Conservation (phyloP, 345 rosid species). For the Arabis hirsuta region DNA sequence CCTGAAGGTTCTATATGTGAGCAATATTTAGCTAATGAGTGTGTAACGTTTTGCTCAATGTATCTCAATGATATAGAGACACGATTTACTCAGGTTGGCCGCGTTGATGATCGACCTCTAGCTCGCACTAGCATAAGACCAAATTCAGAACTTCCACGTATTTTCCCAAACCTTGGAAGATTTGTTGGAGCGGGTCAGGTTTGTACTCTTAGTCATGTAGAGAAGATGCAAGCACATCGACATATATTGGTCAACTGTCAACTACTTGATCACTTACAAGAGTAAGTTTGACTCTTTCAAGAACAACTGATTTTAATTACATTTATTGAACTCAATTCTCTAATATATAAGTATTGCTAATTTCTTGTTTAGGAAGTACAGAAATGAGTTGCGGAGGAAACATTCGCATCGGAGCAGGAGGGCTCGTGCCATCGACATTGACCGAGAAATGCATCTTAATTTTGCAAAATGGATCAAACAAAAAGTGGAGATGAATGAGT, state of each 20-base stretch:
- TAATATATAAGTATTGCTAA: not conserved
- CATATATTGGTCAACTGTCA: not conserved
- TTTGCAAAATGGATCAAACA: slow-evolving; percentile 16
- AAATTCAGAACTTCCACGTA: not conserved
- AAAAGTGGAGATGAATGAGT: not conserved
- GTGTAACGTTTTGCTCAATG: slow-evolving; percentile 4
- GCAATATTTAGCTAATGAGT: not conserved
- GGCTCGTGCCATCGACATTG: not conserved
- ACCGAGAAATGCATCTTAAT: slow-evolving; percentile 13
- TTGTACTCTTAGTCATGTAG: not conserved
- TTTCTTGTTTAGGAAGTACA: not conserved
- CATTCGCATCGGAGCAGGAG: not conserved
- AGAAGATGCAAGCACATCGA: not conserved
- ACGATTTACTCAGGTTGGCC: not conserved
- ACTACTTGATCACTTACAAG: not conserved
- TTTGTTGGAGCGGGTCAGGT: not conserved
- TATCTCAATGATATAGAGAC: slow-evolving; percentile 10
- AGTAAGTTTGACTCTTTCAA: not conserved
- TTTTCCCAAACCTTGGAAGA: not conserved
- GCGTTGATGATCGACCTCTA: not conserved
- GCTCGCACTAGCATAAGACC: not conserved
- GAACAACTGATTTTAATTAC: not conserved
- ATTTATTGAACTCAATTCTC: not conserved
- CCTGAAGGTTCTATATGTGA: not conserved
- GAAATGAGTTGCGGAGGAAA: not conserved